These are phyloP conservation scores for Alternaria triticimaculans DNA, from an alignment of 2,329 filamentous ascomycete genomes.

Conservation along the genomic window DNA sequence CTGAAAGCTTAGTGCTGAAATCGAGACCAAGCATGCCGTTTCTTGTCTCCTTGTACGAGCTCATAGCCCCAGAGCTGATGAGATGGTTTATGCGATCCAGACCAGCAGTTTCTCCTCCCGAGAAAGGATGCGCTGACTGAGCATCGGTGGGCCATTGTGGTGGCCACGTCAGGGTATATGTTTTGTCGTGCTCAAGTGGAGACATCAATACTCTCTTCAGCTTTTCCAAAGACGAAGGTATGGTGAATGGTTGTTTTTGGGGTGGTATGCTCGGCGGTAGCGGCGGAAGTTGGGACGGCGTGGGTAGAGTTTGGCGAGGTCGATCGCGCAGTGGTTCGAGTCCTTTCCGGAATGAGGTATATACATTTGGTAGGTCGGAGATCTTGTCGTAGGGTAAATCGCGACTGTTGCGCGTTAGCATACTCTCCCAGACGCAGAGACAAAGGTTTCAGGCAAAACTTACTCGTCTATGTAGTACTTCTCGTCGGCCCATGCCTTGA, in stretches of 20 bases:
- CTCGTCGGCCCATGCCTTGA: constrained; percentile 73
- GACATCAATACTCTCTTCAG: constrained; percentile 63
- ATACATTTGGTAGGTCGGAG: constrained; percentile 73
- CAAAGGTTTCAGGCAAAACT: constrained; percentile 39
- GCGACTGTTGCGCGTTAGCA: constrained; percentile 57
- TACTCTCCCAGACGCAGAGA: not conserved
- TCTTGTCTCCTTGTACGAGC: constrained; percentile 71
- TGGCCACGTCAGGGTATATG: constrained; percentile 57
- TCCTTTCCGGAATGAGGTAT: constrained; percentile 75
- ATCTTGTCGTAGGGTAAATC: constrained; percentile 67
- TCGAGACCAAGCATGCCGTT: constrained; percentile 74
- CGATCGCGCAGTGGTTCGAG: constrained; percentile 73
- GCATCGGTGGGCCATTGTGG: constrained; percentile 62
- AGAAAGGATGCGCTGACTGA: constrained; percentile 69
- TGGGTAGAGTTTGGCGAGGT: constrained; percentile 64
- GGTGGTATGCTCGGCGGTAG: constrained; percentile 64
- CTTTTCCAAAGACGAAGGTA: constrained; percentile 63
- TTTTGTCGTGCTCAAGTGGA: constrained; percentile 60
- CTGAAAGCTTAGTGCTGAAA: constrained; percentile 78
- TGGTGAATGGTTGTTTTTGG: constrained; percentile 68
- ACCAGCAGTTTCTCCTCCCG: constrained; percentile 70
- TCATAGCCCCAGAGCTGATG: constrained; percentile 66
- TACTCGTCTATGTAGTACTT: constrained; percentile 84
- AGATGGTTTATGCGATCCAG: constrained; percentile 66
- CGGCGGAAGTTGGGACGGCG: constrained; percentile 64